Evolutionary conservation across 257 asterid genomes (phyloP).

Genomic region (Penstemon newberryi): DNA sequence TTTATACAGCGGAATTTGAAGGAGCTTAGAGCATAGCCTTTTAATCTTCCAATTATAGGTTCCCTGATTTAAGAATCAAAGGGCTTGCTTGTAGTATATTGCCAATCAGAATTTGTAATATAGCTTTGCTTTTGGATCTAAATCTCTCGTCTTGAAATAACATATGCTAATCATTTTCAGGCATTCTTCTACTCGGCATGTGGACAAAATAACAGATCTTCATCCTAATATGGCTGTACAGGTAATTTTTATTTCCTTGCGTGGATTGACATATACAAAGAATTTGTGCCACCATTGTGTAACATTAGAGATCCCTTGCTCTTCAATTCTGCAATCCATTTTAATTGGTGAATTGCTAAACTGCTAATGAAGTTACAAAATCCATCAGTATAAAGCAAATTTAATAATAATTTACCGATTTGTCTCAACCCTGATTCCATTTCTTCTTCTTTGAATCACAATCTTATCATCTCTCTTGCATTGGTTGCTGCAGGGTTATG

Average conservation of each 20-base stretch:
- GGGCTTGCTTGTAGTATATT: not conserved
- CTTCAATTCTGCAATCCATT: not conserved
- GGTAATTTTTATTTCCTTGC: constrained; percentile 41
- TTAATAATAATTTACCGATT: not conserved
- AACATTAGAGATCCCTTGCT: not conserved
- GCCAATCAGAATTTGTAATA: not conserved
- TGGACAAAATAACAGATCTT: constrained; percentile 66
- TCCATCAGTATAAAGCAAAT: not conserved
- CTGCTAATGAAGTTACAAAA: no score
- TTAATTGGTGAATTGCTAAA: not conserved
- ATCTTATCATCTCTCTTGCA: not conserved
- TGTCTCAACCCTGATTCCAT: constrained; percentile 5
- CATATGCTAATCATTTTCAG: constrained; percentile 39
- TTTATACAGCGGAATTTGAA: no score
- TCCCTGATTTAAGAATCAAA: not conserved
- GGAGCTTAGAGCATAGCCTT: no score
- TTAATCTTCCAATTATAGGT: not conserved
- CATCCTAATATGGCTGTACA: constrained; percentile 70
- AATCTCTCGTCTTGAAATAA: constrained; percentile 14
- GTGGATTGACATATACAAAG: not conserved
- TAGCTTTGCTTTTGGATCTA: not conserved
- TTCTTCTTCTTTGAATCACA: constrained; percentile 11
- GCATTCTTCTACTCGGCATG: constrained; percentile 37
- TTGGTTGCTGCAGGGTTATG: constrained; percentile 70
- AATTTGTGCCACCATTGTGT: not conserved